Conservation (phyloP, 176 grass and related monocot species). For the Hsuehochloa calcarea region DNA sequence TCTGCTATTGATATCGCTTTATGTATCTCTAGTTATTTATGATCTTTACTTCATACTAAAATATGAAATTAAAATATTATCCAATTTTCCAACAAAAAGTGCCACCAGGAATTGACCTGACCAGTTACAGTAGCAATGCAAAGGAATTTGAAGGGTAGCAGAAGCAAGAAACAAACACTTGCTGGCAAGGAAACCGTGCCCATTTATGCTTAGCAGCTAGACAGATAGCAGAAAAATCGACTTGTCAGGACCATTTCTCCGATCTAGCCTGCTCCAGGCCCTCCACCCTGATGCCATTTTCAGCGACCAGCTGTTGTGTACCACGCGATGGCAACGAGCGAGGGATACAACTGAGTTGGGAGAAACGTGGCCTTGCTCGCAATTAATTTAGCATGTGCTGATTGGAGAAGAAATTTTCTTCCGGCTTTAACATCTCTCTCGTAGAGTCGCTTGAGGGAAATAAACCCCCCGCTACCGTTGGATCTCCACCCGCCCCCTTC, state of each 20-base stretch:
- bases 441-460: background rate
- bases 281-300: slow-evolving; percentile 23
- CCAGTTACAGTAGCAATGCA: background rate
- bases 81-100: too few species aligned
- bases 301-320: slow-evolving; percentile 7
- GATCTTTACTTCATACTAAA: too few species aligned
- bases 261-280: background rate
- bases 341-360: background rate
- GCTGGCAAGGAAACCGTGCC: background rate
- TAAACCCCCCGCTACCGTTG: too few species aligned
- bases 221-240: background rate
- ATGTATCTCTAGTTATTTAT: too few species aligned
- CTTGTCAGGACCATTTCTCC: slow-evolving; percentile 19
- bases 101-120: background rate
- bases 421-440: background rate
- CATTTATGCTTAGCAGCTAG: slow-evolving; percentile 7
- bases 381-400: background rate
- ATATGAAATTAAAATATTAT: too few species aligned
- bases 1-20: too few species aligned
- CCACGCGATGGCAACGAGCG: background rate
- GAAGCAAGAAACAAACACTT: background rate
- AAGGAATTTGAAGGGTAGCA: background rate
- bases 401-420: background rate
- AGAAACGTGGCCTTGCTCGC: background rate
- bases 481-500: too few species aligned